Evolutionary conservation across 139 green algal species (phyloP), one percentile per base, ranked within the genome.

Genomic region (Mesostigma viride): DNA sequence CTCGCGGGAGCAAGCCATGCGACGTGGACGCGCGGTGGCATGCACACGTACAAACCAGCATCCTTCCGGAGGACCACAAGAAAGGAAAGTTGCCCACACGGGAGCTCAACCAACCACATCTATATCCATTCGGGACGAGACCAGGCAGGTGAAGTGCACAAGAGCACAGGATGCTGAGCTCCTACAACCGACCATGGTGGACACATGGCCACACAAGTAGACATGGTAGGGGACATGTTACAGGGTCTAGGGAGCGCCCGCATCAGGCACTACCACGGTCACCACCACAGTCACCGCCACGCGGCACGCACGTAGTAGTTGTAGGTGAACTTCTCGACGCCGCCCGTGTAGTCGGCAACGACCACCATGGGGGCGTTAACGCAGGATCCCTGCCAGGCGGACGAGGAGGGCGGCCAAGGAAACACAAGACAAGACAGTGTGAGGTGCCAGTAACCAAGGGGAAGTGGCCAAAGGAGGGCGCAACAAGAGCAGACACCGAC

Each of bases 361-460:
- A 87, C 88, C 35, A 99, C 89, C 93, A 98, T 98, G 60, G 93
- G 93, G 4, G 93, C 93, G 76, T 97, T 98, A 4, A 99, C 93
- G 79, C 93, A 99, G 6, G 81, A 86, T 17, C 93, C 93, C 64
- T 71, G 40, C 40, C 14, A 53, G 14, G 17, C 17, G 40, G n/a
- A n/a, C n/a, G n/a, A n/a, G n/a, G n/a, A n/a, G n/a, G n/a, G n/a
- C n/a, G n/a, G n/a, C n/a, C n/a, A n/a, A n/a, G n/a, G n/a, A n/a
- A n/a, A n/a, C n/a, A n/a, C n/a, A n/a, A n/a, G n/a, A n/a, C n/a
- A n/a, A n/a, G n/a, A n/a, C n/a, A n/a, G n/a, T n/a, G n/a, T n/a
- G n/a, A n/a, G n/a, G n/a, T n/a, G n/a, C n/a, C n/a, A n/a, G n/a
- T n/a, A n/a, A n/a, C n/a, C n/a, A n/a, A n/a, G n/a, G n/a, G n/a